Evolutionary conservation across 2,329 filamentous ascomycete species (phyloP), one percentile per base, ranked within the genome.

Genomic region (Colletotrichum orchidophilum): DNA sequence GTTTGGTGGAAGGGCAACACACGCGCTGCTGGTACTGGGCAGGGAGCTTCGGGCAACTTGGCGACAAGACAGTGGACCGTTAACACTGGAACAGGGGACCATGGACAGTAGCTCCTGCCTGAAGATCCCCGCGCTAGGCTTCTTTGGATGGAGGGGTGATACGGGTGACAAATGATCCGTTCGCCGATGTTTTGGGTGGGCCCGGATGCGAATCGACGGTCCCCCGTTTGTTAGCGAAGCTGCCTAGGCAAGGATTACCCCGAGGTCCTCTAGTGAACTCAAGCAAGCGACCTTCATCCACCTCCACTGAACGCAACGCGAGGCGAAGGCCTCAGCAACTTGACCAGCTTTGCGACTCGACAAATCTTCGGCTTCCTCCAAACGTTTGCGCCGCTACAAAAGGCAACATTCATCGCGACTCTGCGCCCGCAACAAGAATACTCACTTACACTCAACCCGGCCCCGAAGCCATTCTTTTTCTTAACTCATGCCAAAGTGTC

Each of bases 51-150:
- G 42, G 62, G 71, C 58, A 46, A 72, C 70, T 71, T 72, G 71
- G 67, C 71, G 67, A 73, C 70, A 61, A 35, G 49, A 66, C 24
- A 67, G 53, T 72, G 57, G 66, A 62, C 69, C 52, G 31, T 54
- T 26, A 21, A 53, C 53, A 35, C 31, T 62, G 50, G 33, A 46
- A 62, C 67, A 63, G 55, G 58, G 68, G 59, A 59, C 61, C 50
- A 62, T 49, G 46, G 9, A 18, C 26, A 52, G 54, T 29, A 60
- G 57, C 57, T 62, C 29, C n/a, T 21, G 39, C 42, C 59, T 21
- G 70, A 26, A 65, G 62, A 52, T 58, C 71, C 72, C 72, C 72
- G 71, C 72, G 72, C 70, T 74, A 74, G 61, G 39, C 70, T 63
- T 29, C 11, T 39, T 66, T 62, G 57, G 70, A 73, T 73, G 49